These are phyloP conservation scores for Apostasia shenzhenica DNA, from an alignment of 106 monocot species.

Conservation along the genomic window DNA sequence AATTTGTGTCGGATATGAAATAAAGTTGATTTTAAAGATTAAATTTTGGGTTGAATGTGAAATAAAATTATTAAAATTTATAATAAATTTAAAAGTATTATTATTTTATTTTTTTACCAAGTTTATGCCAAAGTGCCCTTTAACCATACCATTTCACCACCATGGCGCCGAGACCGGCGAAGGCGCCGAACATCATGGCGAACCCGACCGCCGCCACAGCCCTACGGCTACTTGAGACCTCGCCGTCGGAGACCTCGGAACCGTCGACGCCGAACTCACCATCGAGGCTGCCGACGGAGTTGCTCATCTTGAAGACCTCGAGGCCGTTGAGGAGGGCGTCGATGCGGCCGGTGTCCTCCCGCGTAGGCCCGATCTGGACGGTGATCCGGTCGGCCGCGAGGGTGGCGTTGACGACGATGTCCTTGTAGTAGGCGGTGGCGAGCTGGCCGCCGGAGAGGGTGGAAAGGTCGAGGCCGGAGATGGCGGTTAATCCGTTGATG, in stretches of 20 bases:
- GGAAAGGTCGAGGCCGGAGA: conserved; percentile 40
- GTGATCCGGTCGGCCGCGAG: conserved; percentile 19
- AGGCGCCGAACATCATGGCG: conserved; percentile 37
- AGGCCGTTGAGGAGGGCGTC: conserved; percentile 41
- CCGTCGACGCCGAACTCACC: conserved; percentile 57
- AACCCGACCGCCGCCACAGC: conserved; percentile 33
- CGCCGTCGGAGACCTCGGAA: conserved; percentile 8
- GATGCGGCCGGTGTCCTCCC: conserved; percentile 14
- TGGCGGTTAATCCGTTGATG: conserved; percentile 23
- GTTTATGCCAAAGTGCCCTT: no score
- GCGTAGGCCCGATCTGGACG: conserved; percentile 30
- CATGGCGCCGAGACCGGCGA: conserved; percentile 41
- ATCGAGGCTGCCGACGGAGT: conserved; percentile 43
- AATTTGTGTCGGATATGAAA: no score
- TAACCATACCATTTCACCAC: conserved; percentile 16
- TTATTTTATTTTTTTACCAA: no score
- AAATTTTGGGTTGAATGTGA: no score
- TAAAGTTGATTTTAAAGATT: no score
- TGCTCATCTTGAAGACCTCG: conserved; percentile 50
- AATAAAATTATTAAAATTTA: no score
- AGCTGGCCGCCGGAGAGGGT: conserved; percentile 25
- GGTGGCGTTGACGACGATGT: conserved; percentile 28
- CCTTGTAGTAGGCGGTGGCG: conserved; percentile 36
- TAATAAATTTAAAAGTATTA: no score
- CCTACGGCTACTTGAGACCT: neutral